Conservation (phyloP, 1,284 basidiomycete genomes). For the Papiliotrema flavescens region DNA sequence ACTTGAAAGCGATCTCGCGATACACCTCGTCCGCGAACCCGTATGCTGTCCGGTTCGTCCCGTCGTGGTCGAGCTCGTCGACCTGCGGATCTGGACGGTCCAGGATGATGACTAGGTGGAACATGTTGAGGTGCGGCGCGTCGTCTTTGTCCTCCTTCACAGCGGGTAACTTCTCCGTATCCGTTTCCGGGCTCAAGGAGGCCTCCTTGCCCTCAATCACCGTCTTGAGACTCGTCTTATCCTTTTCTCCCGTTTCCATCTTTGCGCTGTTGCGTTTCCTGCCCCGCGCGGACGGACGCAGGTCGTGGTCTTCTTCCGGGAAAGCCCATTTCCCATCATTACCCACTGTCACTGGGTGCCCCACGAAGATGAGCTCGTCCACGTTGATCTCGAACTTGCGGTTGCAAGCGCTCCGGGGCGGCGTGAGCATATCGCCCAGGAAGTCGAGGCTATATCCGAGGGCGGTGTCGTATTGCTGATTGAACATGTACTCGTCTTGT, state of each 20-base stretch:
- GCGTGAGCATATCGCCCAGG: conserved; percentile 76
- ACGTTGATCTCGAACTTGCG: conserved; percentile 90
- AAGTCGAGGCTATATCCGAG: conserved; percentile 79
- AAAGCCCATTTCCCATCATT: conserved; percentile 64
- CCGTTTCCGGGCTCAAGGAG: not conserved
- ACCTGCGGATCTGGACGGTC: conserved; percentile 76
- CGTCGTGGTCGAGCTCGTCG: conserved; percentile 11
- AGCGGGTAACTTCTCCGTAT: not conserved
- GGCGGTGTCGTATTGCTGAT: conserved; percentile 36
- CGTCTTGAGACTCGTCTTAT: conserved; percentile 16
- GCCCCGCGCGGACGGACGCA: conserved; percentile 12
- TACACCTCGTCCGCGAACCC: conserved; percentile 64
- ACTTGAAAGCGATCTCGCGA: conserved; percentile 77
- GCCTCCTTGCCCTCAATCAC: conserved; percentile 20
- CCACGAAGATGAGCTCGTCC: conserved; percentile 90
- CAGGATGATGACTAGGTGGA: conserved; percentile 82
- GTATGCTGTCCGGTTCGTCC: conserved; percentile 13
- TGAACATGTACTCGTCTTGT: conserved; percentile 12
- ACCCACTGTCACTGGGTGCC: conserved; percentile 84
- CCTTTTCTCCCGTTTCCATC: conserved; percentile 6
- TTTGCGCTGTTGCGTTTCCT: conserved; percentile 8
- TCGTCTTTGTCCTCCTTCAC: conserved; percentile 20
- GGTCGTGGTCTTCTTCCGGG: conserved; percentile 23
- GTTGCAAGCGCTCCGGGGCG: conserved; percentile 76
- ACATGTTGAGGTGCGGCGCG: conserved; percentile 64